Evolutionary conservation across 805 yeast species (phyloP).

Genomic region (Phaffomyces opuntiae): DNA sequence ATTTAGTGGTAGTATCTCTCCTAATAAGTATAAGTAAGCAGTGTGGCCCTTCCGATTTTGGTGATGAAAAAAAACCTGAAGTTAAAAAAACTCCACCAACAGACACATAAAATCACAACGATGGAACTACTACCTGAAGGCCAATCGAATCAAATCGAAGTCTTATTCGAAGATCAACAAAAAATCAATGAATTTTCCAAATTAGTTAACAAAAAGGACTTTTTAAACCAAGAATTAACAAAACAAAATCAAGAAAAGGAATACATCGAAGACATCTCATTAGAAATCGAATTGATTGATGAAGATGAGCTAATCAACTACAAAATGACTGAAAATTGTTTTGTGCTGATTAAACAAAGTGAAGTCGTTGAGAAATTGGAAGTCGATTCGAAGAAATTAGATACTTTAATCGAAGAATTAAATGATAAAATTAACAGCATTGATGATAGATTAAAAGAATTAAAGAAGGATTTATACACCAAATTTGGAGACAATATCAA

Average conservation of each 20-base stretch:
- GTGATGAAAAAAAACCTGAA: background rate
- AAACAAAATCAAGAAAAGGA: conserved; percentile 65
- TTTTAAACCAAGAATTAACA: conserved; percentile 41
- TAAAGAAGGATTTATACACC: conserved; percentile 74
- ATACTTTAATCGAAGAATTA: conserved; percentile 37
- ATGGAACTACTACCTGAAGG: conserved; percentile 32
- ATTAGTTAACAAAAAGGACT: conserved; percentile 64
- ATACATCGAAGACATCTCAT: conserved; percentile 74
- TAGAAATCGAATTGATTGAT: conserved; percentile 84
- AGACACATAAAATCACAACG: too few species aligned
- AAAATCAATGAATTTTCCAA: conserved; percentile 85
- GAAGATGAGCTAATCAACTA: conserved; percentile 67
- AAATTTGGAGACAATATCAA: conserved; percentile 88
- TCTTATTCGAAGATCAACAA: conserved; percentile 62
- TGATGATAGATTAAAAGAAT: conserved; percentile 45
- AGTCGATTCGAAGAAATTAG: conserved; percentile 47
- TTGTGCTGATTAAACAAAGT: conserved; percentile 59
- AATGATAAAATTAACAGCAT: conserved; percentile 43
- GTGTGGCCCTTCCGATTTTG: too few species aligned
- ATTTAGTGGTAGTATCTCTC: too few species aligned
- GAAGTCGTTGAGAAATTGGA: conserved; percentile 68
- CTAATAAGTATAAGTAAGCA: too few species aligned
- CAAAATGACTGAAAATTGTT: conserved; percentile 66
- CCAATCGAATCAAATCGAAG: conserved; percentile 32
- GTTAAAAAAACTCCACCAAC: background rate